Evolutionary conservation across 2,329 filamentous ascomycete species (phyloP), one percentile per base, ranked within the genome.

Genomic region (Beauveria varroae): DNA sequence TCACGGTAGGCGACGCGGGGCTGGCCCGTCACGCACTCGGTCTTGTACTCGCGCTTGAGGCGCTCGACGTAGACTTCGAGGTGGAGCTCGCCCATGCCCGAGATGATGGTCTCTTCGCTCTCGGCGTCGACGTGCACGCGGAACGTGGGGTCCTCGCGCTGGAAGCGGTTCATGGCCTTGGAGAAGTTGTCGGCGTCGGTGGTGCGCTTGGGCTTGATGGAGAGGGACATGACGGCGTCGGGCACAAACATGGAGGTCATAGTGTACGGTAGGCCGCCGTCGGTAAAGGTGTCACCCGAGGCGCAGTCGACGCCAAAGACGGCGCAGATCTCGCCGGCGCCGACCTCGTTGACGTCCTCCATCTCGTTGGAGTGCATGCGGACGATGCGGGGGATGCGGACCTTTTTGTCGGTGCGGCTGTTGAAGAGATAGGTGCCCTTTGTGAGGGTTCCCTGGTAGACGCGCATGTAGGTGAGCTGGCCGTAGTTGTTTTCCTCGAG

Each of bases 281-380:
- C 95, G 20, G 95, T 98, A 78, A 99, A 99, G 49, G 93, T 98
- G 75, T 99, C 95, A 69, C 95, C 95, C 49, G 93, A 98, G 41
- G 95, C 93, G 74, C 95, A 99, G 69, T 99, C 95, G 60, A 99
- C 90, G 71, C 95, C 95, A 72, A 99, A 99, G 63, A 99, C 95
- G 64, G 95, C 95, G 73, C 95, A 99, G 66, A 99, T 99, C 76
- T 99, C 95, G 75, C 95, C 95, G 59, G 95, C 93, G 57, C 93
- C 91, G 65, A 99, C 89, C 74, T 97, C 93, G 61, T 78, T 81
- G 34, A 97, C 91, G 71, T 99, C 95, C 75, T 99, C 95, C 93
- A 99, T 96, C 72, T 99, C 95, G 73, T 98, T 96, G 51, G 93
- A 96, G 80, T 99, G 95, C 95, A 99, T 99, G 65, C 95, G 91